Evolutionary conservation across 169 alveolate genomes (phyloP).

Genomic region (Blepharisma undulans): DNA sequence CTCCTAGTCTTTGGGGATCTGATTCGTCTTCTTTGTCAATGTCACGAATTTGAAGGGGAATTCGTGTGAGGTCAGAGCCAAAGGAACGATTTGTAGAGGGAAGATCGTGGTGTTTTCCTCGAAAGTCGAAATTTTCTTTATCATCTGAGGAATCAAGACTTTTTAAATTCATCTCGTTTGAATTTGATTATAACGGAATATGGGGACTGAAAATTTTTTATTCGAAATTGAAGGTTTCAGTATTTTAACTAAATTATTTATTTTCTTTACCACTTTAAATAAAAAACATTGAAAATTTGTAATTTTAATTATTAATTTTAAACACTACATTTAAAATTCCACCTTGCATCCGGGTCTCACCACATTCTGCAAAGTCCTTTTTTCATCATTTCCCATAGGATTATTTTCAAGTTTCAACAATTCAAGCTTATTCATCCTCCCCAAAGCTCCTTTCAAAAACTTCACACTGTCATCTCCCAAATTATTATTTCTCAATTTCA

Average conservation of each 20-base stretch:
- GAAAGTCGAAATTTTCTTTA: conserved; percentile 2
- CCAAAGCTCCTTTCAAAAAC: neutral
- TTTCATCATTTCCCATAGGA: conserved; percentile 22
- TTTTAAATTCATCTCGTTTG: neutral
- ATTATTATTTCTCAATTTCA: neutral
- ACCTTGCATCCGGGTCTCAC: conserved; percentile 30
- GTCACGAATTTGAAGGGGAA: neutral
- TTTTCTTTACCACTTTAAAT: too few relatives aligned
- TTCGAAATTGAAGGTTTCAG: neutral
- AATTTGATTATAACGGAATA: neutral
- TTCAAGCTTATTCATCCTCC: conserved; percentile 6
- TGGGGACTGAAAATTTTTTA: neutral
- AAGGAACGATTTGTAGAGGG: conserved; percentile 15
- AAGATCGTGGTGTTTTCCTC: neutral
- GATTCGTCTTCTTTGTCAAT: neutral
- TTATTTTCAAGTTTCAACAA: conserved; percentile 10
- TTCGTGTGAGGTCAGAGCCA: conserved; percentile 25
- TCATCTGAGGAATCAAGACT: neutral
- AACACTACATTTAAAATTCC: neutral
- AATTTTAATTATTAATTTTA: too few relatives aligned
- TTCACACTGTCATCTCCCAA: conserved; percentile 10
- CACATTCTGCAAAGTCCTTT: neutral
- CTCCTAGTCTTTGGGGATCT: neutral
- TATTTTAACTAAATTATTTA: neutral
- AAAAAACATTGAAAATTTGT: too few relatives aligned